Conservation (phyloP, 2,329 filamentous ascomycete genomes). For the Phyllosticta citribraziliensis region DNA sequence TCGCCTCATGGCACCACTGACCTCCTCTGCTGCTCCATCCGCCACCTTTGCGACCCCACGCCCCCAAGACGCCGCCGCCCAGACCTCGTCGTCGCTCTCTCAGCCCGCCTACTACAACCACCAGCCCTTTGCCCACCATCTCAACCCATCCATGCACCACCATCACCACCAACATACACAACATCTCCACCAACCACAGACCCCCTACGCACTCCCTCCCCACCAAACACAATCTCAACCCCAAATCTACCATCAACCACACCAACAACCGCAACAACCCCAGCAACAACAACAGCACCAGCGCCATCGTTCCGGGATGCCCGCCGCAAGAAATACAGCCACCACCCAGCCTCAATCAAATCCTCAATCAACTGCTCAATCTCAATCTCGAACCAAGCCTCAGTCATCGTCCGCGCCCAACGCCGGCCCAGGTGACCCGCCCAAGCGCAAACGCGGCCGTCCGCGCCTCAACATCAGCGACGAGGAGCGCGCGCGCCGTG, state of each 20-base stretch:
- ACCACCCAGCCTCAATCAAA: neutral
- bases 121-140: neutral
- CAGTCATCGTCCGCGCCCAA: neutral
- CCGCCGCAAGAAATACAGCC: neutral
- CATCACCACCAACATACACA: neutral
- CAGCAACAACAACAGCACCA: neutral
- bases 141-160: neutral
- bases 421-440: neutral
- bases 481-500: constrained; percentile 5
- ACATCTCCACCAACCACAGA: neutral
- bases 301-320: neutral
- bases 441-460: constrained; percentile 7
- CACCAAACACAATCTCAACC: neutral
- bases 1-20: constrained; percentile 2
- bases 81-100: neutral
- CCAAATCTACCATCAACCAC: neutral
- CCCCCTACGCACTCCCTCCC: neutral
- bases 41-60: neutral
- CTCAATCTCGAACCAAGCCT: neutral
- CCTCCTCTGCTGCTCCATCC: neutral
- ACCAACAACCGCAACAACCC: neutral
- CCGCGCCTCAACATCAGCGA: constrained; percentile 10
- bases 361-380: neutral
- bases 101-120: neutral
- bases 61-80: neutral